A percentile compares a stretch with the other conserved stretches of the same genome.
Conservation (phyloP, 164 flowering plant genomes). For the Protea cynaroides region DNA sequence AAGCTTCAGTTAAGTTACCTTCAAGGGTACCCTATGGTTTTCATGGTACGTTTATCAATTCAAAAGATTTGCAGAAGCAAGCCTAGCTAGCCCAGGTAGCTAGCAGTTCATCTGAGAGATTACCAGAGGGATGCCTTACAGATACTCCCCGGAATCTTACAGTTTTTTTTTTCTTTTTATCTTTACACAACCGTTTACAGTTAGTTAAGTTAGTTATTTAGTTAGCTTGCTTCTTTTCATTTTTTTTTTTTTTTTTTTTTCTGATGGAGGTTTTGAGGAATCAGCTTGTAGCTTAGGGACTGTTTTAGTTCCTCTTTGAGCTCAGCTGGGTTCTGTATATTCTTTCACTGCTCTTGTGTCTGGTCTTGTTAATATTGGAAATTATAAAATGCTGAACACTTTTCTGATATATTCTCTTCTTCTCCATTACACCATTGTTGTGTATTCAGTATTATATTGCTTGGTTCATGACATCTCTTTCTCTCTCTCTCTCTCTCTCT, state of each 20-base stretch:
- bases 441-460: too few species aligned
- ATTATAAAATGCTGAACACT: constrained; percentile 1
- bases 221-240: not conserved
- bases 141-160: constrained; percentile 31
- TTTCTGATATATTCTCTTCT: too few species aligned
- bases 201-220: not conserved
- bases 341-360: not conserved
- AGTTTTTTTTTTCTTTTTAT: not conserved
- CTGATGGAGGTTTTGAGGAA: not conserved
- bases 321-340: constrained; percentile 11
- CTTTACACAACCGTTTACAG: not conserved
- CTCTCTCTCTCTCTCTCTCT: too few species aligned
- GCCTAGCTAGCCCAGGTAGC: constrained; percentile 15
- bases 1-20: constrained; percentile 62
- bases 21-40: constrained; percentile 88
- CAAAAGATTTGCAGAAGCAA: constrained; percentile 49
- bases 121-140: constrained; percentile 30
- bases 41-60: constrained; percentile 74
- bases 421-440: too few species aligned
- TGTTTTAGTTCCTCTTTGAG: not conserved
- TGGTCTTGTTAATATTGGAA: not conserved
- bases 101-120: not conserved
- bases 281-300: constrained; percentile 20
- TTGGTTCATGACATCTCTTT: too few species aligned
- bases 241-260: not conserved